Base-by-base conservation (phyloP, 1,139 yeast genomes). In the Saccharomyces uvarum region DNA sequence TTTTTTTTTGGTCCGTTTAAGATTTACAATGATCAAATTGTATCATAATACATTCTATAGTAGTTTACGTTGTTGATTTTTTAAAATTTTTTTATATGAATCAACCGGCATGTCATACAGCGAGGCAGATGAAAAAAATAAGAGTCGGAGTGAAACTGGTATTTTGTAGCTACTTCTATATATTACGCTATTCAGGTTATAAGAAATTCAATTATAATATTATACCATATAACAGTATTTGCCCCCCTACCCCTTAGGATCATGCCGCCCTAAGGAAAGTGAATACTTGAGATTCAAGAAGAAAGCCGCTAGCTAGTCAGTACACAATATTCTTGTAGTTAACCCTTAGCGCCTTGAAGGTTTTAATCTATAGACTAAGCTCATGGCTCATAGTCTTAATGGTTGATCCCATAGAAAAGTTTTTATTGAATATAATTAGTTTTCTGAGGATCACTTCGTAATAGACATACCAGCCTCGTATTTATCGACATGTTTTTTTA, bases 401-500 rank as follows among this genome's bases (percentile, higher is more conserved):
- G 9, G 6, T 38, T 16, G 3, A 16, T 38, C 11, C 9, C 24
- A 38, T 38, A 38, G 3, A 21, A 21, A 21, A 14, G 24, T 16
- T 5, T 4, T 38, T 9, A 16, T 24, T 24, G 6, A 4, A 5
- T 24, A 4, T 24, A 24, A 24, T 4, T 24, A 24, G 6, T 38
- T 8, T 38, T 4, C 13, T 16, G 24, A 16, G 4, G 44, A 9
- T 54, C 57, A 62, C 63, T 80, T 80, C 32, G 84, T 77, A 59
- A 88, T 78, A 57, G 78, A 77, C 51, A 86, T 78, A 63, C 90
- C 97, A 1, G 95, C 83, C 59, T 88, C 95, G 21, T 90, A 74
- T 71, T 90, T 90, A 70, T 93, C 99, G 42, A 82, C 82, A 53
- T 89, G 96, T 68, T 83, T 86, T 73, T 93, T 93, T 9, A 93